These are phyloP conservation scores for Arxiozyma slooffiae DNA, from an alignment of 1,139 yeast species.

Conservation along the genomic window DNA sequence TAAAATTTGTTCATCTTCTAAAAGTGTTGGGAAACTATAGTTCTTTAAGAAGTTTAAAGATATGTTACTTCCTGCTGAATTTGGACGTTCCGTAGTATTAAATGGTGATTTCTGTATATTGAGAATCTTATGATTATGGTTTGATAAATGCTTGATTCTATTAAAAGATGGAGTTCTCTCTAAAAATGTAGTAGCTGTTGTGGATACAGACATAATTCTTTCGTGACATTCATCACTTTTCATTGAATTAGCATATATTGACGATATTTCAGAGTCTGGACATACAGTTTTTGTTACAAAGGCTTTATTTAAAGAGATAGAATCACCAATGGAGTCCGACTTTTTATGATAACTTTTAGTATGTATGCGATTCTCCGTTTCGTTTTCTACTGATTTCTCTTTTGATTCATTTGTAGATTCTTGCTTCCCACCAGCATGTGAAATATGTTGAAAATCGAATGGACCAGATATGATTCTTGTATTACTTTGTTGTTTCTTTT, in stretches of 20 bases:
- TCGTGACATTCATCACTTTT: constrained; percentile 11
- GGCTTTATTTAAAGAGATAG: constrained; percentile 14
- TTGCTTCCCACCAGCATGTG: constrained; percentile 24
- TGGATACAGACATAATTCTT: constrained; percentile 24
- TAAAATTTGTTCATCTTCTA: constrained; percentile 11
- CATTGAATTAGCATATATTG: constrained; percentile 15
- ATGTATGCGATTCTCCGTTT: not conserved
- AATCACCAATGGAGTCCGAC: not conserved
- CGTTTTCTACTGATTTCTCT: not conserved
- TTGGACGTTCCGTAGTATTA: not conserved
- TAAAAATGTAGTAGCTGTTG: constrained; percentile 28
- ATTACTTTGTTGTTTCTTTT: not conserved
- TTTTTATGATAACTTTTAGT: too few relatives aligned
- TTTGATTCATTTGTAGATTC: constrained; percentile 1
- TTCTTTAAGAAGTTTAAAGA: constrained; percentile 23
- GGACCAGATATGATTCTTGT: constrained; percentile 21
- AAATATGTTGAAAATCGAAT: constrained; percentile 27
- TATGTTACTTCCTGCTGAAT: not conserved
- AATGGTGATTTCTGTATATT: not conserved
- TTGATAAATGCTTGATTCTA: constrained; percentile 10
- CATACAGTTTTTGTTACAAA: constrained; percentile 23
- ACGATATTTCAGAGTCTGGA: constrained; percentile 18
- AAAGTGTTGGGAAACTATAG: constrained; percentile 24
- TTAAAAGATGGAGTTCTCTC: constrained; percentile 14
- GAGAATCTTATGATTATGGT: constrained; percentile 13